Percentiles rank a stretch among this genome's conserved stretches.
phyloP scores from a whole-genome alignment of 129 eudicot genomes.

The Arctium lappa region DNA sequence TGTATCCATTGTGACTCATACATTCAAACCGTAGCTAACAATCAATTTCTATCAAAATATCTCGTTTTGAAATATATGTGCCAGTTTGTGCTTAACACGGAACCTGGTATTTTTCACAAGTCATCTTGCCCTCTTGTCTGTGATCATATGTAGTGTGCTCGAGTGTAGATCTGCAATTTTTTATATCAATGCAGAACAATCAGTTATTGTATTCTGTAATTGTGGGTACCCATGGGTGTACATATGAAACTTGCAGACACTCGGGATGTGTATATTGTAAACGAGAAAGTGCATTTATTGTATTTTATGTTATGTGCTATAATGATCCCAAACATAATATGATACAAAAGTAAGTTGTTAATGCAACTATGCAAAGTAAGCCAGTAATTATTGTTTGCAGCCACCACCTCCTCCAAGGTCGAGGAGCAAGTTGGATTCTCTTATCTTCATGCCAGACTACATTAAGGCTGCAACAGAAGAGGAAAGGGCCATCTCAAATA shows the following conservation, averaged over 20 bases:
- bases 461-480: slow-evolving; percentile 44
- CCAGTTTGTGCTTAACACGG: neutral
- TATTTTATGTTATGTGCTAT: neutral
- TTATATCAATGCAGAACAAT: neutral
- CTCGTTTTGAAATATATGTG: neutral
- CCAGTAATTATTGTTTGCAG: slow-evolving; percentile 35
- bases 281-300: neutral
- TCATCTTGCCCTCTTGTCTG: neutral
- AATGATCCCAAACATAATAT: neutral
- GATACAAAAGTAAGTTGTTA: slow-evolving; percentile 4
- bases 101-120: neutral
- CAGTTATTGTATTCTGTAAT: too few species aligned
- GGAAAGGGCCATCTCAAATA: slow-evolving; percentile 28
- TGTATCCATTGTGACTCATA: neutral
- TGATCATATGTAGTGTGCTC: neutral
- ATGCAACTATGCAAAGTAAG: neutral
- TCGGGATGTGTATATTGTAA: neutral
- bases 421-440: slow-evolving; percentile 92
- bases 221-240: too few species aligned
- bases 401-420: slow-evolving; percentile 86
- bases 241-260: neutral
- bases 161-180: neutral
- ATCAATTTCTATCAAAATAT: too few species aligned
- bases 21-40: too few species aligned
- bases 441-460: slow-evolving; percentile 70